Conservation (phyloP, 1,284 basidiomycete genomes). For the Microbotryum intermedium region DNA sequence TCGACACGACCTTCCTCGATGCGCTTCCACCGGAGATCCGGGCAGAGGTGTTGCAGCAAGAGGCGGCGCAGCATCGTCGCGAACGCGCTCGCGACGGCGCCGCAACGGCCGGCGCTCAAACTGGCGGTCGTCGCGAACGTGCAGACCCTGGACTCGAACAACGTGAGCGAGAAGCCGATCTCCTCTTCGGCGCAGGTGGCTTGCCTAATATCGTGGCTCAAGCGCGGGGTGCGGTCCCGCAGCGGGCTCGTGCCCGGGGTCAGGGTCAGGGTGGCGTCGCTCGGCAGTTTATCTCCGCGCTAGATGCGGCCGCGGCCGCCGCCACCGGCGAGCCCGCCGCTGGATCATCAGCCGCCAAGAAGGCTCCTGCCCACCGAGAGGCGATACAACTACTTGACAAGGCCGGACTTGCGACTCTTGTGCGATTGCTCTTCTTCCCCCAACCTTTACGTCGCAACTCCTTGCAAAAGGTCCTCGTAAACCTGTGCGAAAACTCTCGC, state of each 20-base stretch:
- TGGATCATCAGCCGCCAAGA: conserved; percentile 7
- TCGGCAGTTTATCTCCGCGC: background rate
- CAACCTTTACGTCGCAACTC: conserved; percentile 77
- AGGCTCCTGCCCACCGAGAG: conserved; percentile 44
- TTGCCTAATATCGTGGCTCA: too few relatives aligned
- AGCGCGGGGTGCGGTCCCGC: conserved; percentile 20
- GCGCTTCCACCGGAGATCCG: conserved; percentile 93
- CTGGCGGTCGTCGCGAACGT: too few relatives aligned
- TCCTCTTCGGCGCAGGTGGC: too few relatives aligned
- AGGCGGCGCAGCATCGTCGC: conserved; percentile 62
- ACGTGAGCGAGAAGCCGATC: too few relatives aligned
- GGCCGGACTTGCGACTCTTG: conserved; percentile 74
- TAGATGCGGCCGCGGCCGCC: background rate
- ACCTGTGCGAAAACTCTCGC: conserved; percentile 89
- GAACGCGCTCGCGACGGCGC: conserved; percentile 16
- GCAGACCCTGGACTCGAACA: too few relatives aligned
- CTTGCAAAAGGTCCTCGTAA: conserved; percentile 82
- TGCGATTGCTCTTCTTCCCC: conserved; percentile 93
- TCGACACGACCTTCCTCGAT: conserved; percentile 90
- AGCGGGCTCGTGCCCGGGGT: background rate
- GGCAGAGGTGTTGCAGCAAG: conserved; percentile 92
- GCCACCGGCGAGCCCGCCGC: background rate
- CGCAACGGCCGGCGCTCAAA: too few relatives aligned
- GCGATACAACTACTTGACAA: conserved; percentile 93
- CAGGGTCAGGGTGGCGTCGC: background rate